Evolutionary conservation across 768 basidiomycete species (phyloP).

Genomic region (Lactarius sanguifluus): DNA sequence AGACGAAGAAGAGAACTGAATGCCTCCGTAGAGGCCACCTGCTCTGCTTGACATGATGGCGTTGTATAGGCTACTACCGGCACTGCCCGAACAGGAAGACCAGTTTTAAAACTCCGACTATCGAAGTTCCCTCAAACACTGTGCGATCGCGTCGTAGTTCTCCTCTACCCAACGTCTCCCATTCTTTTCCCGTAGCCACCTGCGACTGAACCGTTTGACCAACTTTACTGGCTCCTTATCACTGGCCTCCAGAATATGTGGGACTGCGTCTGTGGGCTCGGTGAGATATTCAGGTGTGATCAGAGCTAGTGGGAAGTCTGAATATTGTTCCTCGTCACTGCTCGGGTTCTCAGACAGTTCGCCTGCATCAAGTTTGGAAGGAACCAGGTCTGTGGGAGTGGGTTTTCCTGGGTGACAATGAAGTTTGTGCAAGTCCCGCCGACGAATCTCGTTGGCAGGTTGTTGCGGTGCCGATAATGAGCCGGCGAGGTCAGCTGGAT

Average conservation of each 20-base stretch:
- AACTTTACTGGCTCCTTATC: background rate
- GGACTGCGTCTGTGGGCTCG: background rate
- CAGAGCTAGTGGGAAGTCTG: background rate
- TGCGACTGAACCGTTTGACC: constrained; percentile 34
- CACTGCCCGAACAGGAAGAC: background rate
- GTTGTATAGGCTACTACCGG: constrained; percentile 7
- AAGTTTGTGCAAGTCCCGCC: constrained; percentile 32
- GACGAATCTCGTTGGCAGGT: constrained; percentile 13
- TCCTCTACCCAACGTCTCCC: constrained; percentile 40
- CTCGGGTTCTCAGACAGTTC: constrained; percentile 2
- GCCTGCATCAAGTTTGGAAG: constrained; percentile 27
- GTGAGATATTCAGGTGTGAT: background rate
- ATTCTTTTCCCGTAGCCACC: constrained; percentile 44
- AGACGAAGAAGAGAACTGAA: constrained; percentile 75
- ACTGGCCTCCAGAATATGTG: background rate
- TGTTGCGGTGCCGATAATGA: constrained; percentile 4
- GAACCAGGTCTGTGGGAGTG: constrained; percentile 33
- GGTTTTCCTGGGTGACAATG: constrained; percentile 39
- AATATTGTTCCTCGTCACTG: background rate
- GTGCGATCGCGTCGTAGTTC: constrained; percentile 39
- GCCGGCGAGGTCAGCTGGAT: background rate
- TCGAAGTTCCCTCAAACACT: constrained; percentile 35
- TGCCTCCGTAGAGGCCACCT: constrained; percentile 84
- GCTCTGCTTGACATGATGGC: constrained; percentile 71
- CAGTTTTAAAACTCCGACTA: background rate